Percentiles rank a stretch among this genome's conserved stretches.
Evolutionary conservation across 306 rosid species (phyloP).

Genomic region (Albizia julibrissin): DNA sequence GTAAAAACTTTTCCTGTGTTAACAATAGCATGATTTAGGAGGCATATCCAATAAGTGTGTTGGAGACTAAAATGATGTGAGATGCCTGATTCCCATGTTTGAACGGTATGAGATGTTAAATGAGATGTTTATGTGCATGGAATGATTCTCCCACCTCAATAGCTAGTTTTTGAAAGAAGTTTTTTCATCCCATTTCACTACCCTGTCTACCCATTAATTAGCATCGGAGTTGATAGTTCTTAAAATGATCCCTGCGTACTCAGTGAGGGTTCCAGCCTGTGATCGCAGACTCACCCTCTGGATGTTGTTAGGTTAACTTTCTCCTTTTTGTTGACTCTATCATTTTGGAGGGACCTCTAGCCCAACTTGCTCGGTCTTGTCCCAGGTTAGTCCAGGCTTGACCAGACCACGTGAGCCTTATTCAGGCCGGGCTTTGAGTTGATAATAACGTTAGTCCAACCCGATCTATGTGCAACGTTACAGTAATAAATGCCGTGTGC

Average conservation of each 20-base stretch:
- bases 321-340: neutral
- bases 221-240: neutral
- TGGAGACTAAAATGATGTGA: neutral
- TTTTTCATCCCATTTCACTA: neutral
- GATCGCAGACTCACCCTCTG: neutral
- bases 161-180: neutral
- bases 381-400: neutral
- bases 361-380: neutral
- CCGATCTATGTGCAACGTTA: neutral
- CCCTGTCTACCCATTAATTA: neutral
- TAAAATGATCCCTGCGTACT: neutral
- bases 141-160: neutral
- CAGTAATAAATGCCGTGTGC: neutral
- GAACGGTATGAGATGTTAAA: neutral
- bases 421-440: neutral
- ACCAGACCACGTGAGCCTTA: neutral
- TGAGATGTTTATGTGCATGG: neutral
- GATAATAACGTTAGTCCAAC: neutral
- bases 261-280: neutral
- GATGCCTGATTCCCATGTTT: neutral
- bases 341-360: neutral
- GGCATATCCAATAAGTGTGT: slow-evolving; percentile 17
- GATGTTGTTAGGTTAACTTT: neutral
- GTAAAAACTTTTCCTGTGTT: slow-evolving; percentile 14
- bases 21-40: neutral